Percentiles rank a stretch among this genome's conserved stretches.
These are phyloP conservation scores for Didymellaceae sp. DNA, from an alignment of 2,329 filamentous ascomycete species.

Conservation along the genomic window DNA sequence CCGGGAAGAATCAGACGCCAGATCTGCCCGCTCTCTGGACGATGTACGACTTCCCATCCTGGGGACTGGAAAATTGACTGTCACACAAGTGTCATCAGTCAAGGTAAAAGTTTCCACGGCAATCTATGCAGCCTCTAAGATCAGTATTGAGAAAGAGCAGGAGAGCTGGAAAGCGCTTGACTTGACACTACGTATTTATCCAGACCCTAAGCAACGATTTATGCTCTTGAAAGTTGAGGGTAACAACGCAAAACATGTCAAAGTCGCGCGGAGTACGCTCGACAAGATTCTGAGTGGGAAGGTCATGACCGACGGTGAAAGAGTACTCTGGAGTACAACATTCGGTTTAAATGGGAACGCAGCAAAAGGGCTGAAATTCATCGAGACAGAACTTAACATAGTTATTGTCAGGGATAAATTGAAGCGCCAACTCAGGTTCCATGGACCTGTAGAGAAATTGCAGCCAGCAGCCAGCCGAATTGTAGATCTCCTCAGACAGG, in stretches of 20 bases:
- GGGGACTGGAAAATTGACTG: constrained; percentile 43
- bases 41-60: constrained; percentile 41
- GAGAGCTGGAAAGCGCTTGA: constrained; percentile 42
- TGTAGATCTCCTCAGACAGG: constrained; percentile 11
- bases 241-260: constrained; percentile 37
- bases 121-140: constrained; percentile 45
- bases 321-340: constrained; percentile 42
- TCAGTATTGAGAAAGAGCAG: constrained; percentile 34
- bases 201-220: constrained; percentile 32
- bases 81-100: constrained; percentile 47
- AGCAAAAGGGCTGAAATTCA: constrained; percentile 26
- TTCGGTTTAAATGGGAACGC: constrained; percentile 24
- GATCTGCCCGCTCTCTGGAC: constrained; percentile 41
- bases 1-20: constrained; percentile 47
- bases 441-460: constrained; percentile 28
- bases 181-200: constrained; percentile 36
- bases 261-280: constrained; percentile 41
- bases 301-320: constrained; percentile 31
- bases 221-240: constrained; percentile 51
- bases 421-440: constrained; percentile 26
- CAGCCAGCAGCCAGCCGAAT: constrained; percentile 19
- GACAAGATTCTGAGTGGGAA: constrained; percentile 45
- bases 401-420: constrained; percentile 29
- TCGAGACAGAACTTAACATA: constrained; percentile 25
- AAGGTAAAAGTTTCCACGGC: constrained; percentile 49